Conservation (phyloP, 2,329 filamentous ascomycete species). For the Decorospora gaudefroyi region DNA sequence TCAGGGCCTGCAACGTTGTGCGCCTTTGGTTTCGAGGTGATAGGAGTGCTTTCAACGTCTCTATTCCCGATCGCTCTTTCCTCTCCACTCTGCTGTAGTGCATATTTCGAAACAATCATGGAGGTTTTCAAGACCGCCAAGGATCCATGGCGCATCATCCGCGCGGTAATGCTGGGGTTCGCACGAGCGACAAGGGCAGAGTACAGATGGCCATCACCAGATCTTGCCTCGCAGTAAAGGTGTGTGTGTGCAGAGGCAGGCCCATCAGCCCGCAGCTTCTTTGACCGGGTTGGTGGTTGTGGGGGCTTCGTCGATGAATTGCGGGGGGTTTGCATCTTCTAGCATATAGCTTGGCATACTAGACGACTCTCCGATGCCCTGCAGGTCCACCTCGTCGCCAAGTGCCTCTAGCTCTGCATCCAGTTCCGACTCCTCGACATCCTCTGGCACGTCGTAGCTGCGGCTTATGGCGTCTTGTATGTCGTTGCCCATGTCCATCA, state of each 20-base stretch:
- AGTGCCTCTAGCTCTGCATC: slow-evolving; percentile 95
- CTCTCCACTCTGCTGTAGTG: no score
- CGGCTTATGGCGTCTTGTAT: slow-evolving; percentile 93
- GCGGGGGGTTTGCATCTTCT: slow-evolving; percentile 78
- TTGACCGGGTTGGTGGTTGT: slow-evolving; percentile 70
- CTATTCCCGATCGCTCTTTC: no score
- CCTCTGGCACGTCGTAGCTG: slow-evolving; percentile 93
- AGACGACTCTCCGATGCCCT: slow-evolving; percentile 65
- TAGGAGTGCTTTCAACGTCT: no score
- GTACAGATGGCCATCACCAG: no score
- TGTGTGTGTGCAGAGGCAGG: not conserved
- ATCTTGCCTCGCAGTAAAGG: no score
- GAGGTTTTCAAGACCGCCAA: no score
- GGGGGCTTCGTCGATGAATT: slow-evolving; percentile 92
- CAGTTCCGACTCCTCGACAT: slow-evolving; percentile 93
- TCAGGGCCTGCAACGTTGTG: no score
- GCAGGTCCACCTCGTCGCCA: slow-evolving; percentile 90
- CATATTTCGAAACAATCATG: no score
- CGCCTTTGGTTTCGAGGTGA: no score
- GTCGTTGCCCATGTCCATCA: slow-evolving; percentile 97
- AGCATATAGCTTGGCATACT: slow-evolving; percentile 82
- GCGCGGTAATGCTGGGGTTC: no score
- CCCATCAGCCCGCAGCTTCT: slow-evolving; percentile 67
- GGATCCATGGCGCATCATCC: no score
- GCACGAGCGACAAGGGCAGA: no score